phyloP scores from a whole-genome alignment of 345 rosid genomes.

The Linum lewisii region DNA sequence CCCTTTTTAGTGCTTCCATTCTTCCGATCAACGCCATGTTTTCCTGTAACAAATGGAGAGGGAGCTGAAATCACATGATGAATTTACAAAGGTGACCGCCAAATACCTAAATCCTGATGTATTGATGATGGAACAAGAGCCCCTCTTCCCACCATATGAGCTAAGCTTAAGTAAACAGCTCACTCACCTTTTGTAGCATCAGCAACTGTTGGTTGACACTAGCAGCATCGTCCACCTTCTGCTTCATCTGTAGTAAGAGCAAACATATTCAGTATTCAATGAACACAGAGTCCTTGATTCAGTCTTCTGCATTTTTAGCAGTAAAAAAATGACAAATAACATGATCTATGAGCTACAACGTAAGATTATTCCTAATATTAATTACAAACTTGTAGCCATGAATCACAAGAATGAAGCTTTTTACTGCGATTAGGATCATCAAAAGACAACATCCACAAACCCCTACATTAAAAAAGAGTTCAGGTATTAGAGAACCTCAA shows the following conservation, averaged over 20 bases:
- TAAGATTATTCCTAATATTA: no score
- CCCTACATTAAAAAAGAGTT: not conserved
- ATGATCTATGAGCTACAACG: no score
- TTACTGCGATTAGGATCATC: not conserved
- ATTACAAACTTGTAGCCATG: no score
- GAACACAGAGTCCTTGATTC: not conserved
- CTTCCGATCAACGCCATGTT: slow-evolving; percentile 36
- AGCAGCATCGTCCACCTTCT: slow-evolving; percentile 26
- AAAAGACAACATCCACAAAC: not conserved
- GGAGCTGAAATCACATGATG: not conserved
- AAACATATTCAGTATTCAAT: slow-evolving; percentile 6
- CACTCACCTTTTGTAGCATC: slow-evolving; percentile 48
- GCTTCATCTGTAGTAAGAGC: slow-evolving; percentile 43
- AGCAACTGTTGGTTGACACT: slow-evolving; percentile 28
- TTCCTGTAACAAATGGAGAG: slow-evolving; percentile 32
- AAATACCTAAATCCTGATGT: no score
- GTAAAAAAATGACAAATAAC: no score
- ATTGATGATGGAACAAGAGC: no score
- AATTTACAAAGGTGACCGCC: not conserved
- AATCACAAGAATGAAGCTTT: not conserved
- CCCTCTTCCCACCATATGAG: no score
- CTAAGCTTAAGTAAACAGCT: no score
- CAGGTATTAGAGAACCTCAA: slow-evolving; percentile 30
- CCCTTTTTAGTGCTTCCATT: slow-evolving; percentile 38
- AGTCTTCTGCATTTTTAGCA: not conserved